phyloP scores from a whole-genome alignment of 768 basidiomycete genomes.

The Tulasnella sp. region DNA sequence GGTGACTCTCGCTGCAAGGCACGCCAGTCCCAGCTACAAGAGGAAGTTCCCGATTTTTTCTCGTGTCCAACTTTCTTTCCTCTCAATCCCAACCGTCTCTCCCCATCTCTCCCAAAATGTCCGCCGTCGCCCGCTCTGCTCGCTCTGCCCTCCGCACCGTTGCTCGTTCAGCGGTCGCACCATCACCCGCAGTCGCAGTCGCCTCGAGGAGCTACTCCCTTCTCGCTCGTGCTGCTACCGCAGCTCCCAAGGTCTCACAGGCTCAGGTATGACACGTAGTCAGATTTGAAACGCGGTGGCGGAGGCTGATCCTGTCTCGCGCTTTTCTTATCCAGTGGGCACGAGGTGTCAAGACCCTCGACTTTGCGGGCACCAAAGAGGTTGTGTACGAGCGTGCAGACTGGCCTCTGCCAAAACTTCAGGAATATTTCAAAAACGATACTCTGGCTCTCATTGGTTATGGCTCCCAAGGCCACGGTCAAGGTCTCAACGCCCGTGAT shows the following conservation, averaged over 20 bases:
- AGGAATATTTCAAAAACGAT: conserved; percentile 99
- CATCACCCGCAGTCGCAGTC: neutral
- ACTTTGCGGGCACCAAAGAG: conserved; percentile 92
- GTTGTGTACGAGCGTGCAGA: conserved; percentile 90
- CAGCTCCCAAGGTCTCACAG: conserved; percentile 11
- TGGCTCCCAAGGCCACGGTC: conserved; percentile 97
- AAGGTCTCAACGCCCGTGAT: conserved; percentile 97
- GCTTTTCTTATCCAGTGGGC: conserved; percentile 18
- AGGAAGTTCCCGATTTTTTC: neutral
- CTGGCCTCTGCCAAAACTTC: conserved; percentile 96
- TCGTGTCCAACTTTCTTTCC: neutral
- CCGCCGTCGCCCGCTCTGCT: conserved; percentile 33
- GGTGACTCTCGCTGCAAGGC: conserved; percentile 2
- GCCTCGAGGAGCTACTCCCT: conserved; percentile 45
- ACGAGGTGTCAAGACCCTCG: conserved; percentile 88
- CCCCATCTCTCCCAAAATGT: conserved; percentile 24
- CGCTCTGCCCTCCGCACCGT: conserved; percentile 32
- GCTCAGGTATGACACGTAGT: conserved; percentile 1
- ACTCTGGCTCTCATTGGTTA: conserved; percentile 98
- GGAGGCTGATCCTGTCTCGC: conserved; percentile 7
- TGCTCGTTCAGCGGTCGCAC: conserved; percentile 26
- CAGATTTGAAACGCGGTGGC: neutral
- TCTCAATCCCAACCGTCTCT: neutral
- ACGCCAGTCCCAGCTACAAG: neutral
- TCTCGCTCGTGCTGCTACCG: conserved; percentile 36